phyloP scores from a whole-genome alignment of 345 rosid species.

The Triadica sebifera region DNA sequence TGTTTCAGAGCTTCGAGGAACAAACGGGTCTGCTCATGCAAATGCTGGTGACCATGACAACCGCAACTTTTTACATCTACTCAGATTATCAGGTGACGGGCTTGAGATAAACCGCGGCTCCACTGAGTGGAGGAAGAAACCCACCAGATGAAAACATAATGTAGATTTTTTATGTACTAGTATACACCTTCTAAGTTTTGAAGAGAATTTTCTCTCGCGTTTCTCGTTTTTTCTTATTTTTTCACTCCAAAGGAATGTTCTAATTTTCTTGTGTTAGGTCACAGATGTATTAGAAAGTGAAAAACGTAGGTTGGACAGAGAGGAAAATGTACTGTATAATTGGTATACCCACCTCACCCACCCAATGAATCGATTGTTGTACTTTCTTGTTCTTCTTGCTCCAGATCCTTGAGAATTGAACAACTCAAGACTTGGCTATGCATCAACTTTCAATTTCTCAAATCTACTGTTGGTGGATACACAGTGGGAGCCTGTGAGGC shows the following conservation, averaged over 20 bases:
- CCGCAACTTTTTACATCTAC: conserved; percentile 63
- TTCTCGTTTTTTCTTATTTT: neutral
- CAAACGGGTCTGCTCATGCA: conserved; percentile 54
- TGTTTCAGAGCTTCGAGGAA: conserved; percentile 34
- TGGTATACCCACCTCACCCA: conserved; percentile 2
- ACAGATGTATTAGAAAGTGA: neutral
- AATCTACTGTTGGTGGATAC: no score
- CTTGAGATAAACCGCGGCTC: conserved; percentile 84
- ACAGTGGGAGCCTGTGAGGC: no score
- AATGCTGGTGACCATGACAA: conserved; percentile 25
- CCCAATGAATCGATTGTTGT: conserved; percentile 6
- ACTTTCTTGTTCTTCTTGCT: neutral
- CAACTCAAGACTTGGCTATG: neutral
- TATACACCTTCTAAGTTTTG: neutral
- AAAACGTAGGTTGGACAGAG: neutral
- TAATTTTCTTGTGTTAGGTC: conserved; percentile 17
- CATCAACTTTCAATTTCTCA: no score
- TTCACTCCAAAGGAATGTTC: neutral
- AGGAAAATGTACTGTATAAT: neutral
- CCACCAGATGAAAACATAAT: conserved; percentile 34
- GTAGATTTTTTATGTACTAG: conserved; percentile 1
- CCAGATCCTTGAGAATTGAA: neutral
- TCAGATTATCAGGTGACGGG: conserved; percentile 69
- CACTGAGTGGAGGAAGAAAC: conserved; percentile 81
- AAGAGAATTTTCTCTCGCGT: neutral